Evolutionary conservation across 768 basidiomycete species (phyloP).

Genomic region (Pisolithus marmoratus): DNA sequence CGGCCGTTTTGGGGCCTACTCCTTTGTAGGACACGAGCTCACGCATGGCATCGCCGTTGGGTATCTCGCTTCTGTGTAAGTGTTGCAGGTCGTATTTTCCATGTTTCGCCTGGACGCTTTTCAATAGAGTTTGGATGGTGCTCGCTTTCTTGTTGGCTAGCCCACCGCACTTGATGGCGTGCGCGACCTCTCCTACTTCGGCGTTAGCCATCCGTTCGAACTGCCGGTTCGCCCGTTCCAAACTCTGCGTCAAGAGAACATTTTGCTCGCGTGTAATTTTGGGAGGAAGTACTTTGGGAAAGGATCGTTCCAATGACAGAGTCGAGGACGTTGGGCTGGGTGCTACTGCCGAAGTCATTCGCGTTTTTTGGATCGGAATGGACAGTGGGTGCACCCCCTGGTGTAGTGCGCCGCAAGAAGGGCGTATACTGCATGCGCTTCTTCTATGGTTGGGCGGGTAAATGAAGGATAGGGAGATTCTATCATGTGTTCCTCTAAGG

Average conservation of each 20-base stretch:
- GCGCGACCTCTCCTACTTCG: conserved; percentile 36
- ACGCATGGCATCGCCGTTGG: conserved; percentile 49
- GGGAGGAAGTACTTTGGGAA: conserved; percentile 52
- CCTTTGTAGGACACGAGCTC: conserved; percentile 52
- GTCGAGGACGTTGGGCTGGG: conserved; percentile 50
- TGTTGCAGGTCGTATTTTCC: conserved; percentile 56
- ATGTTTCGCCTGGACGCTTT: conserved; percentile 38
- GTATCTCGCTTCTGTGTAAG: conserved; percentile 27
- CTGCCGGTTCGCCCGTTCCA: conserved; percentile 38
- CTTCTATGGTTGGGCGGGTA: conserved; percentile 37
- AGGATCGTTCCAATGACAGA: conserved; percentile 54
- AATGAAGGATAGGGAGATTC: conserved; percentile 46
- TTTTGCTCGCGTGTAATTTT: conserved; percentile 49
- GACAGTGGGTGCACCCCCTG: conserved; percentile 22
- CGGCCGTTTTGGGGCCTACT: conserved; percentile 60
- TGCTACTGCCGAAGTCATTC: not conserved
- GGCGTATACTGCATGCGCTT: conserved; percentile 35
- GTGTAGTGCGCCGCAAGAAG: conserved; percentile 37
- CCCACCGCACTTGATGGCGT: conserved; percentile 49
- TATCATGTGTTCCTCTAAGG: conserved; percentile 35
- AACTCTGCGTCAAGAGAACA: conserved; percentile 40
- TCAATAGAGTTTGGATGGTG: conserved; percentile 45
- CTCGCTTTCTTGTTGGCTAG: conserved; percentile 56
- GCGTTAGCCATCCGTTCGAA: conserved; percentile 46
- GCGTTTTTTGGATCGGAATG: conserved; percentile 17